phyloP scores from a whole-genome alignment of 139 green algal genomes.

The Chlorella vulgaris region DNA sequence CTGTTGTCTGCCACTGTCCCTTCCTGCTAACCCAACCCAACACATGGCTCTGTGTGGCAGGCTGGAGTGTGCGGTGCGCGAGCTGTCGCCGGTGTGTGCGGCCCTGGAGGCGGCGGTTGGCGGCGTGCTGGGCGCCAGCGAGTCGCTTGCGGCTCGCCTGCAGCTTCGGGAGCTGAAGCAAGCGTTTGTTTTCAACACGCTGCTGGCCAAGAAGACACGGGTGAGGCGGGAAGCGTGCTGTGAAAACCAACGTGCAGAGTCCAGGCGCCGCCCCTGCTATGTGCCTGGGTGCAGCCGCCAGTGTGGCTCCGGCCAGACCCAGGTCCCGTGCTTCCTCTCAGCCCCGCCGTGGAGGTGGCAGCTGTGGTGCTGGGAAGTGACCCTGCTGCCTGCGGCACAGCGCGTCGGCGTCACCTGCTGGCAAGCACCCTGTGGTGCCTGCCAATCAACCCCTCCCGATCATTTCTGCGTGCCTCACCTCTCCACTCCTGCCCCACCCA shows the following conservation, averaged over 20 bases:
- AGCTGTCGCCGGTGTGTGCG: neutral
- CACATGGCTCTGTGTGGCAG: neutral
- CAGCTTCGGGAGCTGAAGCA: slow-evolving; percentile 26
- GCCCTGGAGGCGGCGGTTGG: neutral
- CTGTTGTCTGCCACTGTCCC: neutral
- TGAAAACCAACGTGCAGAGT: no score
- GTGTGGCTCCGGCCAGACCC: no score
- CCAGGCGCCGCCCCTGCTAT: no score
- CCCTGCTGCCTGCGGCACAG: no score
- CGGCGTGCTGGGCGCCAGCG: neutral
- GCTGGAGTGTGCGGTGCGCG: slow-evolving; percentile 16
- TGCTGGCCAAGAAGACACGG: slow-evolving; percentile 28
- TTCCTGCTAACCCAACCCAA: neutral
- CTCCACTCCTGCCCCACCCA: neutral
- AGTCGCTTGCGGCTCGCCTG: neutral
- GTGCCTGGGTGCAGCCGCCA: no score
- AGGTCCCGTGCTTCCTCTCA: no score
- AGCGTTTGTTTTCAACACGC: neutral
- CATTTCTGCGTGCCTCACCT: neutral
- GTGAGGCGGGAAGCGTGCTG: no score
- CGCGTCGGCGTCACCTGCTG: no score
- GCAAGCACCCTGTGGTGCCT: no score
- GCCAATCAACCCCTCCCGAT: no score
- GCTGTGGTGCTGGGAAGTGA: no score
- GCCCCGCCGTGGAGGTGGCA: no score